Evolutionary conservation across 768 basidiomycete genomes (phyloP), one percentile per base, ranked within the genome.

Genomic region (Boletus vinaceobasis): DNA sequence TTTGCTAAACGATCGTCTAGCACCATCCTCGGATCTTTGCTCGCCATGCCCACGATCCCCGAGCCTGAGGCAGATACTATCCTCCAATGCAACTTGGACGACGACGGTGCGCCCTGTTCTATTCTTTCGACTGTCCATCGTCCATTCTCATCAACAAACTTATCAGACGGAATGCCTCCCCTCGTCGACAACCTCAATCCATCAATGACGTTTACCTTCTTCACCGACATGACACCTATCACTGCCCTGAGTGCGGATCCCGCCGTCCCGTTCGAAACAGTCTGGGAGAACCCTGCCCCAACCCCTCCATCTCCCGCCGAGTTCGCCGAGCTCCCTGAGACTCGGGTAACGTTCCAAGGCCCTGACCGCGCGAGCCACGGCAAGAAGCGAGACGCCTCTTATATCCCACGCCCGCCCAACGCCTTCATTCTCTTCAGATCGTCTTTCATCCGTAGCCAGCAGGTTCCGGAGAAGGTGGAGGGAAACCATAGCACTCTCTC

Each of bases 401-500:
- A 90, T 70, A 91, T 90, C 70, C 89, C 88, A 39, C 84, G 89
- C 45, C 88, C 89, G 7, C 88, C 88, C 26, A 91, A 90, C 71
- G 88, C 89, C 55, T 91, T 90, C 73, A 91, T 90, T 62, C 85
- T 90, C 69, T 91, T 90, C 71, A 82, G 88, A 61, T 87, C 86
- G 23, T 83, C 82, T 31, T 90, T 90, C 72, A 88, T 90, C 68
- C 78, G 80, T 32, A 84, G 82, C 61, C 81, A 88, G 67, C 83
- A 84, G 60, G 83, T 90, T 47, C 84, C 88, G 2, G 86, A 82
- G 36, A 82, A 83, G 68, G 88, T 89, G 50, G 88, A 90, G 63
- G 88, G 87, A 1, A 90, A 88, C 60, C 87, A 89, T 60, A 85
- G 85, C 65, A 85, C 82, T 7, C 77, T 90, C 48, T 88, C 87